Evolutionary conservation across 805 yeast genomes (phyloP), one percentile per base, ranked within the genome.

Genomic region (Myxozyma monticola): DNA sequence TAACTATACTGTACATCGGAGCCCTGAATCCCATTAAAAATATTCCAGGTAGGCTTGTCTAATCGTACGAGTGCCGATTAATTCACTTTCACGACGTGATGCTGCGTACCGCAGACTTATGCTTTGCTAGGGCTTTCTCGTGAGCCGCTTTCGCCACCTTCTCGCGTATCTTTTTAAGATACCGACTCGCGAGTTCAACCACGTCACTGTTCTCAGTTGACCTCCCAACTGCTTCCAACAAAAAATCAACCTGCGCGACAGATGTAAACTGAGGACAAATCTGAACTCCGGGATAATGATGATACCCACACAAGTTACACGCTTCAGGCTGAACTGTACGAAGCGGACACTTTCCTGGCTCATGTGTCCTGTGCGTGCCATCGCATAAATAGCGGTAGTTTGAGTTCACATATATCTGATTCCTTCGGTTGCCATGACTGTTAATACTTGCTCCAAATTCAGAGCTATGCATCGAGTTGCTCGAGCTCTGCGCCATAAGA

Each of bases 311-410:
- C 5, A 51, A 37, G 18, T 52, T 52, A 33, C 55, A 51, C 15
- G 4, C 15, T 30, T 46, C 55, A 5, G 43, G 41, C 10, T 17
- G 15, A n/a, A 38, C n/a, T 25, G 15, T 20, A 6, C 55, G 51
- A 7, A 51, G 25, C 4, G 55, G 55, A 33, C 55, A 51, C 15
- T 39, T 25, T 5, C 55, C 55, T 2, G 52, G 52, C 12, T 30
- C 37, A 35, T 51, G 55, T 2, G 14, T n/a, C 36, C 28, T 5
- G 36, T 51, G 55, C n/a, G 24, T 20, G 5, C 53, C 56, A 26
- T 50, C 54, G 38, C 54, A 50, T 5, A 44, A 1, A 43, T n/a
- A n/a, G n/a, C 31, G 31, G 31, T 28, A 28, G 31, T 14, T 28
- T 14, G 31, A 28, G 12, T 9, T 28, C 31, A 28, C n/a, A n/a